Evolutionary conservation across 2,329 filamentous ascomycete genomes (phyloP).

Genomic region (Botrytis cinerea): DNA sequence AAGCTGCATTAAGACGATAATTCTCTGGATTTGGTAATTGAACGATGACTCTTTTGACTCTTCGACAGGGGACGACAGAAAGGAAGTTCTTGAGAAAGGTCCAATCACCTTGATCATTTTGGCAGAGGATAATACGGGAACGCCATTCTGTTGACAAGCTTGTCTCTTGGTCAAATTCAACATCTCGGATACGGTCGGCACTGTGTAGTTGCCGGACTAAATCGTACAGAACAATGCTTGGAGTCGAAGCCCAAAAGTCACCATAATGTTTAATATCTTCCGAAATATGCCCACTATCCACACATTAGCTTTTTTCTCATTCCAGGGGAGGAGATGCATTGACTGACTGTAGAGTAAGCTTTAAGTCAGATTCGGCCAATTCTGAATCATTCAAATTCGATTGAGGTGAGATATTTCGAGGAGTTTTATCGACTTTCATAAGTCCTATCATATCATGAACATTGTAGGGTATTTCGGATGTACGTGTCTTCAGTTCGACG

Average conservation of each 20-base stretch:
- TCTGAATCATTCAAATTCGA: neutral
- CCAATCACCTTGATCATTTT: neutral
- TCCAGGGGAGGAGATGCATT: too few species aligned
- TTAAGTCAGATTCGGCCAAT: neutral
- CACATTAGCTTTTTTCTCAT: neutral
- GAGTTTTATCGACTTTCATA: neutral
- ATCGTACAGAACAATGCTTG: neutral
- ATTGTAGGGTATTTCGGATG: neutral
- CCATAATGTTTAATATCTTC: neutral
- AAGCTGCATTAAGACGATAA: too few species aligned
- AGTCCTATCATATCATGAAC: neutral
- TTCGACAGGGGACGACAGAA: neutral
- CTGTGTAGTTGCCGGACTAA: neutral
- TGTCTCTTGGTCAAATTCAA: neutral
- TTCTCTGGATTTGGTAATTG: neutral
- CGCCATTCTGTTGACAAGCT: neutral
- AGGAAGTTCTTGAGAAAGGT: neutral
- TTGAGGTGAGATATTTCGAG: neutral
- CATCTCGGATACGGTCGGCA: neutral
- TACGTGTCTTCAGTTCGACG: neutral
- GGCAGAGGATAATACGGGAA: neutral
- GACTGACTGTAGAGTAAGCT: neutral
- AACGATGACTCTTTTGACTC: neutral
- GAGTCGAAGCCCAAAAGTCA: neutral
- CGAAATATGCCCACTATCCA: neutral